Base-by-base conservation (phyloP, 176 grass and related monocot genomes). In the Avena atlantica region DNA sequence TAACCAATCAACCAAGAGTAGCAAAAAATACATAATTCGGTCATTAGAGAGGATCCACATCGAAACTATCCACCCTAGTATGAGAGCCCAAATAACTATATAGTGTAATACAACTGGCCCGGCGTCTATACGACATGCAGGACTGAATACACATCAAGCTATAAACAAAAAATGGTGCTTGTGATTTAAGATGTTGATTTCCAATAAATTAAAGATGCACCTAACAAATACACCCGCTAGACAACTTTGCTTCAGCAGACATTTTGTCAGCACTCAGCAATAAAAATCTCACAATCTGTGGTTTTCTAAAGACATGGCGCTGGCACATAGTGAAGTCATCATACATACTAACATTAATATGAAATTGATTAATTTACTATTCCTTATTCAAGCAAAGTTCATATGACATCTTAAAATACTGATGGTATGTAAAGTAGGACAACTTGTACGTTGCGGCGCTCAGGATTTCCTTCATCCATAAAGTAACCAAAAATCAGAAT, bases 81-180 rank as follows among this genome's bases (percentile, higher is more conserved):
- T 6, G 12, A 81, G 14, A 82, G 37, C 70, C 42, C 62, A 83
- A 66, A 47, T 50, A 85, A 83, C 64, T 64, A 48, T 9, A 70
- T n/a, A 76, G 44, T 17, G 57, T 20, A 53, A 81, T 60, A 68
- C 55, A 73, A 66, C 72, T 72, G 15, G 57, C 25, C 74, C 25
- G 25, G 24, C 29, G 36, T 69, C 44, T 80, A 82, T 78, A 81
- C 4, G 31, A 12, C 25, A 84, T 40, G 25, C 14, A 36, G 52
- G 34, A 16, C 56, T 6, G 9, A 57, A 48, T 12, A 81, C 17
- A 79, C 9, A 83, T 27, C 74, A 53, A 27, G 20, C 44, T 9
- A 53, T 27, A 52, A 19, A 44, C 25, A 52, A 70, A 78, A 2
- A 21, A 1, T 3, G 0, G 5, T 5, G 13, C 1, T 66, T 25